Conservation (phyloP, 345 rosid species). For the Populus pruinosa region DNA sequence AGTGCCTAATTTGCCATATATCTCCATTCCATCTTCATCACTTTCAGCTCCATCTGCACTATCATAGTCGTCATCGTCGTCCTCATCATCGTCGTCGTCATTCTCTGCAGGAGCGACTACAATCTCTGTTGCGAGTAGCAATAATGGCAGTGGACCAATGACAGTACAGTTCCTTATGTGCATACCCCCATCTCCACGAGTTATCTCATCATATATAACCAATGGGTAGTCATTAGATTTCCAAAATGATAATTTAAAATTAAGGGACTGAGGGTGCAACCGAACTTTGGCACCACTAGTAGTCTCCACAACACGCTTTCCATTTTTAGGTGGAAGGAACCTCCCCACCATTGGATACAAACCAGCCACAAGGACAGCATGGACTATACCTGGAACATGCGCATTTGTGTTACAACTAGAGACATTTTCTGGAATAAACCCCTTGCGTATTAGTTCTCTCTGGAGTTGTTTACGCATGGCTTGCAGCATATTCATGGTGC, state of each 20-base stretch:
- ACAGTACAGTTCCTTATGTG: conserved; percentile 64
- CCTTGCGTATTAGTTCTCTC: conserved; percentile 57
- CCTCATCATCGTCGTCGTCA: conserved; percentile 22
- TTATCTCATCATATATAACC: conserved; percentile 75
- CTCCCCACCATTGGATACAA: conserved; percentile 85
- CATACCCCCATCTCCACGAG: conserved; percentile 80
- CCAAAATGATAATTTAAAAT: conserved; percentile 42
- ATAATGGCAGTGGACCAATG: conserved; percentile 68
- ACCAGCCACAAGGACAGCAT: conserved; percentile 80
- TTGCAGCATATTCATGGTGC: conserved; percentile 70
- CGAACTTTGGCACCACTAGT: conserved; percentile 68
- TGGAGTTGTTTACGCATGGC: conserved; percentile 86
- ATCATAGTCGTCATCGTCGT: conserved; percentile 38
- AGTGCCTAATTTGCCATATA: conserved; percentile 26
- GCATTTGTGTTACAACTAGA: conserved; percentile 65
- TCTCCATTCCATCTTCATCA: conserved; percentile 48
- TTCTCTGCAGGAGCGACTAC: conserved; percentile 60
- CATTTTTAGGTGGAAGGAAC: conserved; percentile 47
- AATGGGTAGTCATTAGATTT: conserved; percentile 47
- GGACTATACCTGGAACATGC: conserved; percentile 66
- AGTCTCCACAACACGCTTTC: conserved; percentile 62
- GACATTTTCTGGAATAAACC: conserved; percentile 57
- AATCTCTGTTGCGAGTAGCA: conserved; percentile 72
- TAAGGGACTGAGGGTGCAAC: conserved; percentile 62
- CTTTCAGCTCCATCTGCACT: conserved; percentile 40